Evolutionary conservation across 73 alveolate genomes (phyloP).

Genomic region (Diophrys sp.): DNA sequence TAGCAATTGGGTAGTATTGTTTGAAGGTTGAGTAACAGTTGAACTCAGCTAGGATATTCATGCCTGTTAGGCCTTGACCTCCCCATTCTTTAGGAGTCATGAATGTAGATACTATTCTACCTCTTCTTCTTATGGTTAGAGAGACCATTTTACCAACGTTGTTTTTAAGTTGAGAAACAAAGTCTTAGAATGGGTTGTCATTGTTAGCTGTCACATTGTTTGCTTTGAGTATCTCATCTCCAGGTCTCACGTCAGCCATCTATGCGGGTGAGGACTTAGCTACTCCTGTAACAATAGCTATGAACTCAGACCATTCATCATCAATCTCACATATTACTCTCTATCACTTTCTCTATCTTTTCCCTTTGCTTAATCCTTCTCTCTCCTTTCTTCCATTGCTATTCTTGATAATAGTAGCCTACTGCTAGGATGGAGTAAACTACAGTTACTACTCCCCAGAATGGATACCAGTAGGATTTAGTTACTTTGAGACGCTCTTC

Average conservation of each 20-base stretch:
- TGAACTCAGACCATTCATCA: background rate
- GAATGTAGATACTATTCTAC: background rate
- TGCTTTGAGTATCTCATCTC: background rate
- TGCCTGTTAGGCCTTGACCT: background rate
- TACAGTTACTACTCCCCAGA: conserved; percentile 13
- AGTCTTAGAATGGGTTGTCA: background rate
- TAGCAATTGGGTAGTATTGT: background rate
- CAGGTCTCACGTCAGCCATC: background rate
- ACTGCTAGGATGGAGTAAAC: conserved; percentile 21
- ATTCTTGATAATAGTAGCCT: conserved; percentile 37
- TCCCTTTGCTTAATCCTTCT: too few species aligned
- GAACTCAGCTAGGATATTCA: background rate
- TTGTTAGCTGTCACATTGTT: background rate
- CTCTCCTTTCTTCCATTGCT: too few species aligned
- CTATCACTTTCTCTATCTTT: background rate
- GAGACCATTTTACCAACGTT: background rate
- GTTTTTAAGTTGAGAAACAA: background rate
- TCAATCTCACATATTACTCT: background rate
- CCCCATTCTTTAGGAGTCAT: background rate
- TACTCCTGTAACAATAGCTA: background rate
- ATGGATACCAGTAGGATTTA: conserved; percentile 26
- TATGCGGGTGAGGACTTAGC: background rate
- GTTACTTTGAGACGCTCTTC: conserved; percentile 26
- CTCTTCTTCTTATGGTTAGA: background rate
- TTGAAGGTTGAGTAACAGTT: background rate